Percentiles rank a stretch among this genome's conserved stretches.
Evolutionary conservation across 2,329 filamentous ascomycete species (phyloP).

Genomic region (Trichocomaceae sp.): DNA sequence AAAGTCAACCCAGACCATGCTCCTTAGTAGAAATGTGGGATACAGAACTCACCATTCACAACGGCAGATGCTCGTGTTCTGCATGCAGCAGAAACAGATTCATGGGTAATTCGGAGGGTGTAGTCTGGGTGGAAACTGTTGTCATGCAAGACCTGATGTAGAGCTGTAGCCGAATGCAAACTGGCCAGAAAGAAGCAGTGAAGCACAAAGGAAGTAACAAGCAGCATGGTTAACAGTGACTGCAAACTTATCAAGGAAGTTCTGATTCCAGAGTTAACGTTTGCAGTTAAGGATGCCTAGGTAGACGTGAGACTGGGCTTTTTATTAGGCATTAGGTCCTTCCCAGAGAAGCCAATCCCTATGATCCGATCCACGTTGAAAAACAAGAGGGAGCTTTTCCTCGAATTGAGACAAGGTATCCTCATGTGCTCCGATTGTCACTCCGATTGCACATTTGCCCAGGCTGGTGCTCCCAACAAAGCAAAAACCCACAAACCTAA

Average conservation of each 20-base stretch:
- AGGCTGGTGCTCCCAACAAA: neutral
- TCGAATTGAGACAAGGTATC: neutral
- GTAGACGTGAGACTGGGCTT: neutral
- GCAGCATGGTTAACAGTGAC: neutral
- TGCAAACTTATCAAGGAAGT: neutral
- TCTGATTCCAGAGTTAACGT: neutral
- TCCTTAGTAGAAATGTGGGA: neutral
- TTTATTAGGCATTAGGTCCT: neutral
- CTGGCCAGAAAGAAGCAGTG: neutral
- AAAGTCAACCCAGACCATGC: neutral
- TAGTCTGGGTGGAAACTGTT: conserved; percentile 8
- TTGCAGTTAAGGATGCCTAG: neutral
- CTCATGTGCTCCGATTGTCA: neutral
- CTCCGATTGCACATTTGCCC: neutral
- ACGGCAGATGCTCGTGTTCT: conserved; percentile 9
- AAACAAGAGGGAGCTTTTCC: neutral
- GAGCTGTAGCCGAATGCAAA: neutral
- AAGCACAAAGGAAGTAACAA: neutral
- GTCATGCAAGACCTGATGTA: conserved; percentile 6
- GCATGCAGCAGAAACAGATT: conserved; percentile 3
- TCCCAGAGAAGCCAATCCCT: too few relatives aligned
- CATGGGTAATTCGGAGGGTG: neutral
- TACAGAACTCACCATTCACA: conserved; percentile 3
- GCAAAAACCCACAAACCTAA: neutral
- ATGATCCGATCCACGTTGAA: too few relatives aligned